Evolutionary conservation across 2,329 filamentous ascomycete species (phyloP).

Genomic region (Diaporthe sp.): DNA sequence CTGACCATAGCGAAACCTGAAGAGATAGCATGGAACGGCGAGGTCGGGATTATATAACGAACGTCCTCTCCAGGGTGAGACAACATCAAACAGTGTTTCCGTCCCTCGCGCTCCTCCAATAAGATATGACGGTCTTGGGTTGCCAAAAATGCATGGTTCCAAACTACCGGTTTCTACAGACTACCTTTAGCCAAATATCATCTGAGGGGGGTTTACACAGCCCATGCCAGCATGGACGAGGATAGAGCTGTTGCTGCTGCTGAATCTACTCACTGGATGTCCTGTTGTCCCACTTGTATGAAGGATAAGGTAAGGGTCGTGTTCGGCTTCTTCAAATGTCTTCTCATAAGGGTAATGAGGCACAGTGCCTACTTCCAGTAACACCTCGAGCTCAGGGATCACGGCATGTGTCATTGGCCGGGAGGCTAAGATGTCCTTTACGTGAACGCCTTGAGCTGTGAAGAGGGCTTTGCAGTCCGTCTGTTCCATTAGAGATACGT

Average conservation of each 20-base stretch:
- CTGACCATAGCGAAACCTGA: constrained; percentile 38
- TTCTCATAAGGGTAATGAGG: constrained; percentile 44
- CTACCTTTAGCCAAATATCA: neutral
- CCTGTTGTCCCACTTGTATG: constrained; percentile 46
- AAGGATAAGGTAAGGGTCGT: constrained; percentile 43
- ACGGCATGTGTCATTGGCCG: constrained; percentile 42
- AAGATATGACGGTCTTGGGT: constrained; percentile 36
- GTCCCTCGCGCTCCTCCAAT: constrained; percentile 41
- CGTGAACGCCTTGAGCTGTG: constrained; percentile 41
- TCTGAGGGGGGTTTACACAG: neutral
- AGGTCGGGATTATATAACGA: constrained; percentile 41
- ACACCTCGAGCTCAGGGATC: constrained; percentile 42
- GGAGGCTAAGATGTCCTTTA: constrained; percentile 42
- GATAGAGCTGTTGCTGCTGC: neutral
- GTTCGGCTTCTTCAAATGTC: constrained; percentile 43
- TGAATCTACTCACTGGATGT: constrained; percentile 39
- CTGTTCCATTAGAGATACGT: constrained; percentile 44
- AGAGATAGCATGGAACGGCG: constrained; percentile 44
- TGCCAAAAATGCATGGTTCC: constrained; percentile 41
- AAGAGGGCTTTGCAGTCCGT: constrained; percentile 43
- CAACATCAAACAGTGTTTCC: constrained; percentile 36
- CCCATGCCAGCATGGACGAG: neutral
- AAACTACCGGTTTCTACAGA: constrained; percentile 39
- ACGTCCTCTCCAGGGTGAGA: constrained; percentile 37
- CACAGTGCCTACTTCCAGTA: constrained; percentile 36